Percentiles rank a stretch among this genome's conserved stretches.
These are phyloP conservation scores for Metschnikowia lunata DNA, from an alignment of 805 yeast species.

Conservation along the genomic window DNA sequence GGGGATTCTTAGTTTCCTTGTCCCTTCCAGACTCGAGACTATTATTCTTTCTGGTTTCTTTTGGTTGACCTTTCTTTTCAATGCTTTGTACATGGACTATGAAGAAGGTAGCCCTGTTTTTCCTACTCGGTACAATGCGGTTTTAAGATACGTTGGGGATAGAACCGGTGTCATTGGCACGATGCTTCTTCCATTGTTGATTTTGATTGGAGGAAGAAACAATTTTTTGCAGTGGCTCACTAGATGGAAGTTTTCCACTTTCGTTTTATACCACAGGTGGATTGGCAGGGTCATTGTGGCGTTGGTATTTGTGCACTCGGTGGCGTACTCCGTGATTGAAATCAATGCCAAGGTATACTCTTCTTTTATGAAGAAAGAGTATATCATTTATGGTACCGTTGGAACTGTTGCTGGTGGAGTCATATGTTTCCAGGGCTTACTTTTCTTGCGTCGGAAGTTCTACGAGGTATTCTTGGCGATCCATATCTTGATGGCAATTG, in stretches of 20 bases:
- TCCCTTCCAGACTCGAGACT: constrained; percentile 22
- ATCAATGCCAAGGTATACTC: constrained; percentile 1
- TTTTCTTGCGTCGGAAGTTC: constrained; percentile 12
- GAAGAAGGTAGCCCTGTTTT: constrained; percentile 36
- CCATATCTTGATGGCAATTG: constrained; percentile 16
- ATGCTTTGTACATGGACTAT: constrained; percentile 19
- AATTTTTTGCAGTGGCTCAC: constrained; percentile 19
- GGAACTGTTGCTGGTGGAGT: constrained; percentile 12
- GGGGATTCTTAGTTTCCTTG: constrained; percentile 26
- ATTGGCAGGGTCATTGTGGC: constrained; percentile 15
- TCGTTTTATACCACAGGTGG: constrained; percentile 18
- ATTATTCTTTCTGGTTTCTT: constrained; percentile 19
- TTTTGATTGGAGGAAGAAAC: constrained; percentile 18
- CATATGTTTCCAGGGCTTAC: constrained; percentile 17
- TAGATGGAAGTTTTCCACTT: constrained; percentile 18
- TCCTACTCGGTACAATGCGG: constrained; percentile 5
- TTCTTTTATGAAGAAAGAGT: constrained; percentile 6
- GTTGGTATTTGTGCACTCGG: constrained; percentile 15
- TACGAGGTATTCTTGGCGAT: constrained; percentile 17
- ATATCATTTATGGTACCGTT: constrained; percentile 13
- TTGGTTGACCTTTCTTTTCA: constrained; percentile 11
- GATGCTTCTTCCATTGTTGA: constrained; percentile 15
- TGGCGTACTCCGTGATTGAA: constrained; percentile 9
- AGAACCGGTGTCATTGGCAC: constrained; percentile 17
- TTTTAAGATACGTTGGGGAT: constrained; percentile 13